A percentile compares a stretch with the other conserved stretches of the same genome.
Evolutionary conservation across 495 filamentous ascomycete genomes (phyloP).

Genomic region (Friedmanniomyces simplex): DNA sequence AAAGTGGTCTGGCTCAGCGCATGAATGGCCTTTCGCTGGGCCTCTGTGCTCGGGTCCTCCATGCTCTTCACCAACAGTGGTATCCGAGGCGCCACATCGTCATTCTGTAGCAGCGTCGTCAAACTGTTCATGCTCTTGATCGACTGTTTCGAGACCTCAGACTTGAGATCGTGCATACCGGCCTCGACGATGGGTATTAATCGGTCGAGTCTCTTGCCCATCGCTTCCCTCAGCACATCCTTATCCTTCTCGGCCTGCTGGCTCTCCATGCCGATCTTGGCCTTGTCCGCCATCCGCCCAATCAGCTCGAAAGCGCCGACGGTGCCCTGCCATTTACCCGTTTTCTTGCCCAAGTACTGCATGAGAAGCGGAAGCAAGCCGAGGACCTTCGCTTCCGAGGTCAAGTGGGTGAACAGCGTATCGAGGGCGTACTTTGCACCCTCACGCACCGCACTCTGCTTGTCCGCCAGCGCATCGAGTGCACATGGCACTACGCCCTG

Average conservation of each 20-base stretch:
- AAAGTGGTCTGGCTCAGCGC: slow-evolving; percentile 98
- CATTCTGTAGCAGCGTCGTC: slow-evolving; percentile 86
- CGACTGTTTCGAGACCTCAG: slow-evolving; percentile 81
- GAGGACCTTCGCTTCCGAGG: slow-evolving; percentile 68
- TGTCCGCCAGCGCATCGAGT: slow-evolving; percentile 82
- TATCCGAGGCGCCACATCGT: slow-evolving; percentile 89
- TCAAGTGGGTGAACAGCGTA: slow-evolving; percentile 67
- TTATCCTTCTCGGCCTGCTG: slow-evolving; percentile 74
- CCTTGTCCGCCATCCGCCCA: slow-evolving; percentile 85
- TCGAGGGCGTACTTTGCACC: slow-evolving; percentile 91
- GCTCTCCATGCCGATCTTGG: slow-evolving; percentile 68
- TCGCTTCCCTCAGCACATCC: slow-evolving; percentile 76
- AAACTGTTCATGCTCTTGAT: slow-evolving; percentile 82
- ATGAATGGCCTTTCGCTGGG: slow-evolving; percentile 88
- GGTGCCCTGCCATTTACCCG: slow-evolving; percentile 91
- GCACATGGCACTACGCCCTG: slow-evolving; percentile 60
- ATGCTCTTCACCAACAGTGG: slow-evolving; percentile 90
- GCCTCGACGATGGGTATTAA: slow-evolving; percentile 86
- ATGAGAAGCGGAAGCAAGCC: slow-evolving; percentile 65
- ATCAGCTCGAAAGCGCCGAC: slow-evolving; percentile 74
- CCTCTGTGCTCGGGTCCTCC: slow-evolving; percentile 84
- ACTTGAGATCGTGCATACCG: slow-evolving; percentile 94
- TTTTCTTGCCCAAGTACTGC: slow-evolving; percentile 63
- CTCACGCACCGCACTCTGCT: slow-evolving; percentile 77
- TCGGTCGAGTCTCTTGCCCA: slow-evolving; percentile 83